These are phyloP conservation scores for Candida wancherniae DNA, from an alignment of 805 yeast genomes.

Conservation along the genomic window DNA sequence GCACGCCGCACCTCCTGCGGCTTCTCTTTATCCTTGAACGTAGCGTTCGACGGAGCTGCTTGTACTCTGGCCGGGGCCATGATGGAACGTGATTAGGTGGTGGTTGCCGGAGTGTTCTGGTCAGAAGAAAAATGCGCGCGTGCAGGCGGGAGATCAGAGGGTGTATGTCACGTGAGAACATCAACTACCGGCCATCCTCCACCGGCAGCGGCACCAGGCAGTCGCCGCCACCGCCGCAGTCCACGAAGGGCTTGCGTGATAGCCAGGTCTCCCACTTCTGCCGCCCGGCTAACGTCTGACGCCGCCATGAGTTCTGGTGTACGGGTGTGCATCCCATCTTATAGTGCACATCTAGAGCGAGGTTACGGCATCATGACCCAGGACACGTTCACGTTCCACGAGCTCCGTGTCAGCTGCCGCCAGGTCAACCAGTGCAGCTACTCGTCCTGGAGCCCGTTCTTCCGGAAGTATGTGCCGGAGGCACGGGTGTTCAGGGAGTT, in stretches of 20 bases:
- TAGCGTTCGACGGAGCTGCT: conserved; percentile 63
- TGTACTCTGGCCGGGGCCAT: conserved; percentile 17
- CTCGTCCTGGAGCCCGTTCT: conserved; percentile 30
- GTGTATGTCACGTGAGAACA: too few species aligned
- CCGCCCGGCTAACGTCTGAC: too few species aligned
- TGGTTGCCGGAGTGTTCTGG: too few species aligned
- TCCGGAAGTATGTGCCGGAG: conserved; percentile 18
- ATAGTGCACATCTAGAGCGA: not conserved
- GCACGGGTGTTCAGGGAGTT: conserved; percentile 28
- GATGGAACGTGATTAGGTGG: too few species aligned
- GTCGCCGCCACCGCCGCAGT: too few species aligned
- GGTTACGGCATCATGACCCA: conserved; percentile 3
- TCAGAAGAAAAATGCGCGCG: too few species aligned
- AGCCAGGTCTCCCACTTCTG: too few species aligned
- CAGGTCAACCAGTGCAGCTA: conserved; percentile 32
- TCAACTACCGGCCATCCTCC: too few species aligned
- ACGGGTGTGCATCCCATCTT: conserved; percentile 1
- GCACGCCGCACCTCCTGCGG: conserved; percentile 91
- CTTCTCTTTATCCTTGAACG: conserved; percentile 89
- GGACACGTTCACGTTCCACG: conserved; percentile 25
- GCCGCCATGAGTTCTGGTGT: conserved; percentile 1
- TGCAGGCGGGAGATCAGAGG: too few species aligned
- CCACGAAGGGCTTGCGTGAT: too few species aligned
- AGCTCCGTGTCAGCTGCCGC: conserved; percentile 19
- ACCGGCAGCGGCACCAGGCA: too few species aligned